Conservation (phyloP, 345 rosid species). For the Leavenworthia alabamica region DNA sequence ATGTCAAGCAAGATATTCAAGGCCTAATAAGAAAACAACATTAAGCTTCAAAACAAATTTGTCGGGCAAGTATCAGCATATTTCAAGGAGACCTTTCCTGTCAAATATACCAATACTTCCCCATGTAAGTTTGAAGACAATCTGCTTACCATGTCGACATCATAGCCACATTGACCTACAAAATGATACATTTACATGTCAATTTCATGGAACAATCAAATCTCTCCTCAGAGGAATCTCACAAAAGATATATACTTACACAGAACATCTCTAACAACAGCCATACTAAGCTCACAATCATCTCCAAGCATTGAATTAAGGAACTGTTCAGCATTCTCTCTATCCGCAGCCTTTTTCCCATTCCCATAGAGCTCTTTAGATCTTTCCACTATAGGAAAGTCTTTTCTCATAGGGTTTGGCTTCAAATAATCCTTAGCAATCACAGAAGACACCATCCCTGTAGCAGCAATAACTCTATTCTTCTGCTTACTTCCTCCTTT, state of each 20-base stretch:
- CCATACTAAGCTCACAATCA: constrained; percentile 63
- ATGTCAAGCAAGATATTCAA: constrained; percentile 64
- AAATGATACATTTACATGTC: constrained; percentile 15
- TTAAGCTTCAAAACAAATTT: neutral
- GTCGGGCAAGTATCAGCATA: constrained; percentile 25
- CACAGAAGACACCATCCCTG: constrained; percentile 82
- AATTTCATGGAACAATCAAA: neutral
- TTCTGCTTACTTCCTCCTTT: constrained; percentile 42
- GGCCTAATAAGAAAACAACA: constrained; percentile 49
- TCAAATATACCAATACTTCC: constrained; percentile 20
- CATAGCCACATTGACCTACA: constrained; percentile 79
- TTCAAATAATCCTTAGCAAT: constrained; percentile 70
- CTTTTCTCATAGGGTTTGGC: constrained; percentile 33
- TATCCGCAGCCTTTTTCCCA: constrained; percentile 26
- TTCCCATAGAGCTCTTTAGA: constrained; percentile 18
- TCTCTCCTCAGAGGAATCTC: neutral
- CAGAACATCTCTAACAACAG: constrained; percentile 69
- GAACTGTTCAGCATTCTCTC: constrained; percentile 63
- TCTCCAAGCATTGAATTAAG: constrained; percentile 72
- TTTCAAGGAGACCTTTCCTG: constrained; percentile 6
- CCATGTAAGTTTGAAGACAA: constrained; percentile 11
- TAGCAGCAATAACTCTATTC: constrained; percentile 57
- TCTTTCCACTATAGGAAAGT: constrained; percentile 5
- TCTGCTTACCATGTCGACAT: constrained; percentile 64
- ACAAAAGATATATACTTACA: constrained; percentile 45